These are phyloP conservation scores for Aquilaria malaccensis DNA, from an alignment of 345 rosid genomes.

Conservation along the genomic window DNA sequence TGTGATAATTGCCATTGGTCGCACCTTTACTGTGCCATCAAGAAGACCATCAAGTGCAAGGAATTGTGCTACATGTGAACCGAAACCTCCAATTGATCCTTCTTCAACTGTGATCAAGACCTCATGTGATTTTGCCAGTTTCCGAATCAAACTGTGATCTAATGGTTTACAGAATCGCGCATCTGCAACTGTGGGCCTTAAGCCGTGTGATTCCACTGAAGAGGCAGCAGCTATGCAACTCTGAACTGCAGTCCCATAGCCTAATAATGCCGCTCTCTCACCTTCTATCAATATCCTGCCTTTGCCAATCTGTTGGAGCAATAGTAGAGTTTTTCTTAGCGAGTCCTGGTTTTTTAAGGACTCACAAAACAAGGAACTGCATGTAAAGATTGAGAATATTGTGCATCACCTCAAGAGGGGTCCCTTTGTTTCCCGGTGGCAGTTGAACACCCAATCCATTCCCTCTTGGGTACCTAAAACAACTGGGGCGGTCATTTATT, in stretches of 20 bases:
- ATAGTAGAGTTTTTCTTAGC: no score
- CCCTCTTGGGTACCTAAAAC: constrained; percentile 96
- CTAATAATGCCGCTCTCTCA: constrained; percentile 77
- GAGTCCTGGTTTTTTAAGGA: no score
- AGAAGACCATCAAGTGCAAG: constrained; percentile 88
- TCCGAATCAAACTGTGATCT: constrained; percentile 67
- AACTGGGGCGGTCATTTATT: constrained; percentile 89
- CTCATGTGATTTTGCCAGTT: constrained; percentile 81
- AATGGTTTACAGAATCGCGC: constrained; percentile 92
- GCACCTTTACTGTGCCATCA: constrained; percentile 78
- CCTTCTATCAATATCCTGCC: constrained; percentile 82
- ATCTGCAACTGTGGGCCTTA: constrained; percentile 68
- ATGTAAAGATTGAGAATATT: neutral
- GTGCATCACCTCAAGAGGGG: constrained; percentile 61
- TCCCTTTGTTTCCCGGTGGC: constrained; percentile 83
- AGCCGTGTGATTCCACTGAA: constrained; percentile 42
- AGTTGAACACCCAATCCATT: constrained; percentile 72
- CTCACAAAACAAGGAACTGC: neutral
- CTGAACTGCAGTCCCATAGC: constrained; percentile 87
- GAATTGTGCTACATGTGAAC: constrained; percentile 94
- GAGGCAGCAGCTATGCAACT: constrained; percentile 76
- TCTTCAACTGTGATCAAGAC: constrained; percentile 85
- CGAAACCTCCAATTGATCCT: constrained; percentile 96
- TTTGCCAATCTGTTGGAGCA: constrained; percentile 59
- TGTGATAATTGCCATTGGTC: no score